A percentile compares a stretch with the other conserved stretches of the same genome.
phyloP scores from a whole-genome alignment of 306 rosid genomes.

The Carpinus fangiana region DNA sequence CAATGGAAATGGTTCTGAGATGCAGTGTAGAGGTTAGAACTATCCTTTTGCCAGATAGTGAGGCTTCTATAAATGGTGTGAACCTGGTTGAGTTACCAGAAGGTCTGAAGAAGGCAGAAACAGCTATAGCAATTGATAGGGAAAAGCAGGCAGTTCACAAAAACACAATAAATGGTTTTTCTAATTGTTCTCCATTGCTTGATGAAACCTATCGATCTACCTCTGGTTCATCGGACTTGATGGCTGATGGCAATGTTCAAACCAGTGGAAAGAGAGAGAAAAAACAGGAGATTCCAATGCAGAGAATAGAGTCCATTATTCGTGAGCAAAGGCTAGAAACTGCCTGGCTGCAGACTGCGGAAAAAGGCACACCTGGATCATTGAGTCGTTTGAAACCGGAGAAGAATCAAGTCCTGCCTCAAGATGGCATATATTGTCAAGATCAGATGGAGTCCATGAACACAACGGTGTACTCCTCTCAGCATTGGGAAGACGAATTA shows the following conservation, averaged over 20 bases:
- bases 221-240: conserved; percentile 57
- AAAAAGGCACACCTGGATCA: conserved; percentile 88
- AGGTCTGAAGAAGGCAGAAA: conserved; percentile 40
- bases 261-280: conserved; percentile 44
- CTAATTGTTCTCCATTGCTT: conserved; percentile 52
- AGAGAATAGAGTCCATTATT: conserved; percentile 89
- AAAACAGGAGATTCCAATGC: conserved; percentile 74
- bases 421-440: conserved; percentile 58
- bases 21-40: conserved; percentile 88
- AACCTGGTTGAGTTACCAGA: conserved; percentile 37
- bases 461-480: conserved; percentile 60
- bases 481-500: conserved; percentile 64
- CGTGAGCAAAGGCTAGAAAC: conserved; percentile 94
- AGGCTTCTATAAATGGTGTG: conserved; percentile 52
- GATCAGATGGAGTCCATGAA: conserved; percentile 63
- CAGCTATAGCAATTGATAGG: conserved; percentile 35
- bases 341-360: conserved; percentile 91
- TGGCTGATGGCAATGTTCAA: conserved; percentile 48
- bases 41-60: conserved; percentile 72
- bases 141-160: conserved; percentile 44
- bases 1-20: conserved; percentile 90
- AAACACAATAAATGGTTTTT: conserved; percentile 44
- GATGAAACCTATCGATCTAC: conserved; percentile 55
- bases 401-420: conserved; percentile 94
- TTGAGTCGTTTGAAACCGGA: conserved; percentile 79